Evolutionary conservation across 306 rosid genomes (phyloP), one percentile per base, ranked within the genome.

Genomic region (Dryas drummondii): DNA sequence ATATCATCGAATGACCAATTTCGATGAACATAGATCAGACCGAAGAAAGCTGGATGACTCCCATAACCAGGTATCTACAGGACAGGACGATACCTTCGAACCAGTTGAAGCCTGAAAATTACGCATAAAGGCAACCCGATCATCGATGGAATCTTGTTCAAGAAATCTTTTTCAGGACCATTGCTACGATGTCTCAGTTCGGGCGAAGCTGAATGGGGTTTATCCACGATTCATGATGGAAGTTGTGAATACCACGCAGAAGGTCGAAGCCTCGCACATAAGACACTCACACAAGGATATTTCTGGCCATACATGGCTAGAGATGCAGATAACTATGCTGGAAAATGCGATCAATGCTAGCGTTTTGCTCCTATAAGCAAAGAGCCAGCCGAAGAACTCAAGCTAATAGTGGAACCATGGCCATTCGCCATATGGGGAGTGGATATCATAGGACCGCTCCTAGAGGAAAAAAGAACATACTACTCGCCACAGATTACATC

Each of bases 311-410:
- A 42, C 32, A 64, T 44, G 51, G 5, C 69, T 0, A 0, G 14
- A 2, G 51, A 64, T 0, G 37, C 9, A 0, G 27, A 41, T 0
- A 10, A 41, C 0, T 64, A 15, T 0, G 32, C 12, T 1, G 0
- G 27, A 0, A 64, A 0, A 11, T 44, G 69, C 0, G 9, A 44
- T 0, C 42, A 44, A 9, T 65, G 52, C 32, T 9, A 65, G 0
- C 8, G 9, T 0, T 26, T 42, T 9, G 50, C 5, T 0, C 12
- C 4, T 0, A 0, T 65, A 1, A 2, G 4, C 0, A 41, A 4
- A 65, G 51, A 65, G n/a, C 37, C 37, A 0, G 9, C 9, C 4
- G 9, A 44, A 4, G 5, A 65, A 3, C 7, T 65, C 1, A 8
- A 65, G 8, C 13, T 0, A 1, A 45, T 65, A 0, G 0, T n/a